Evolutionary conservation across 2,329 filamentous ascomycete species (phyloP), one percentile per base, ranked within the genome.

Genomic region (Ramularia endophylla): DNA sequence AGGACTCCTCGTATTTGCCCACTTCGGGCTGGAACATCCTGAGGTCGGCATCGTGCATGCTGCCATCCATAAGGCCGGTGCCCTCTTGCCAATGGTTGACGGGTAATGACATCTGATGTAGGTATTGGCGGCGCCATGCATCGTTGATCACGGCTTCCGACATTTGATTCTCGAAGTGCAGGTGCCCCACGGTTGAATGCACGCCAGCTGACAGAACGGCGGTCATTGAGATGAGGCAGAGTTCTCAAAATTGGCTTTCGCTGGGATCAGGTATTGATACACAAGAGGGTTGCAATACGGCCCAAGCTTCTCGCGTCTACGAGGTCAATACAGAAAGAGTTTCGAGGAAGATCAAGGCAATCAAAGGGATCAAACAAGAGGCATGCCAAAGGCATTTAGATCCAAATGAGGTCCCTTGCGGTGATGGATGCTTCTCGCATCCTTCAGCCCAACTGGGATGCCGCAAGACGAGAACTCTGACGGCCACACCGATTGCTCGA

Each of bases 1-100:
- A 53, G 13, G 52, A 34, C 12, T 47, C 48, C 9, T 52, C 38
- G 38, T 53, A 49, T 18, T 52, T 43, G 12, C 38, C 29, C 27
- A 43, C 33, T n/a, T 38, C 38, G 15, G 46, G 39, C 18, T 56
- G 52, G 41, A 56, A 58, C 41, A 57, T 53, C 28, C 50, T 45
- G n/a, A 57, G 50, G 42, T 61, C 54, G 35, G 50, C 44, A 16
- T 55, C 56, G 38, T 52, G 49, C 34, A 58, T 52, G 28, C 50
- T 47, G 35, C 47, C 44, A 17, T 17, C 20, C 15, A 34, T 20
- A 11, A 19, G 11, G 18, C 43, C 48, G 17, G 52, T 48, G 18
- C 37, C 40, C n/a, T 47, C 47, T 15, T 48, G 44, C 50, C 48
- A 53, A 27, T 49, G 40, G 38, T 42, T 37, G 13, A 33, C 40